phyloP scores from a whole-genome alignment of 495 filamentous ascomycete genomes.

The Filosporella fistucella region DNA sequence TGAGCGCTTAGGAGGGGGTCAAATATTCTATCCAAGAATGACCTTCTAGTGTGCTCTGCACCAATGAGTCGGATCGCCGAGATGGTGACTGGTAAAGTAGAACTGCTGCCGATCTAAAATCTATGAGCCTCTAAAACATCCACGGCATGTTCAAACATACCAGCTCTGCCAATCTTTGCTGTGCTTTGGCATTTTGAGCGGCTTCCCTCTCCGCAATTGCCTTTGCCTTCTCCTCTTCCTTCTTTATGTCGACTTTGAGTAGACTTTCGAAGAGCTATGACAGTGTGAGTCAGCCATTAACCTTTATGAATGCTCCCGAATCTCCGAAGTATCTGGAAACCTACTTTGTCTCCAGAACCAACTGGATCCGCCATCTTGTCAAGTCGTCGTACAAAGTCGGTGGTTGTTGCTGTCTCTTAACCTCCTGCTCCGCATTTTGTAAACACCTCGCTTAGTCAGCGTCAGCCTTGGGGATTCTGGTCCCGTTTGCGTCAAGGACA shows the following conservation, averaged over 20 bases:
- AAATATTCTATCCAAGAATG: slow-evolving; percentile 77
- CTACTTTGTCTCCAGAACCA: slow-evolving; percentile 44
- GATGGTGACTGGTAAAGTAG: slow-evolving; percentile 74
- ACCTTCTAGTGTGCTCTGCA: slow-evolving; percentile 68
- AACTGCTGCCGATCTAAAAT: slow-evolving; percentile 68
- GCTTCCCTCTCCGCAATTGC: slow-evolving; percentile 57
- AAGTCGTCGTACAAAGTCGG: too few relatives aligned
- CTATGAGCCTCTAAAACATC: neutral
- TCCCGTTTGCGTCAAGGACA: too few relatives aligned
- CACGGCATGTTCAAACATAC: slow-evolving; percentile 24
- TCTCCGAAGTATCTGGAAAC: slow-evolving; percentile 10
- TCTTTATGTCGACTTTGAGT: slow-evolving; percentile 55
- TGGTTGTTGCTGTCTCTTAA: too few relatives aligned
- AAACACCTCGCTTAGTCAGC: too few relatives aligned
- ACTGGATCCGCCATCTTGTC: slow-evolving; percentile 33
- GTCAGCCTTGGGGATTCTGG: too few relatives aligned
- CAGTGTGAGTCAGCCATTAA: slow-evolving; percentile 8
- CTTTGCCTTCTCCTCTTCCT: slow-evolving; percentile 56
- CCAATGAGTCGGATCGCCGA: slow-evolving; percentile 76
- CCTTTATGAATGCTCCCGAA: neutral
- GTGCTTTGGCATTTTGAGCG: slow-evolving; percentile 62
- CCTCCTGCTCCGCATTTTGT: neutral
- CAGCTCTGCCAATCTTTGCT: slow-evolving; percentile 54
- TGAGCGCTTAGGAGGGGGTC: slow-evolving; percentile 69
- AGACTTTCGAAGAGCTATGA: slow-evolving; percentile 72